A percentile compares a stretch with the other conserved stretches of the same genome.
phyloP scores from a whole-genome alignment of 2,329 filamentous ascomycete genomes.

The Didymella pinodella region DNA sequence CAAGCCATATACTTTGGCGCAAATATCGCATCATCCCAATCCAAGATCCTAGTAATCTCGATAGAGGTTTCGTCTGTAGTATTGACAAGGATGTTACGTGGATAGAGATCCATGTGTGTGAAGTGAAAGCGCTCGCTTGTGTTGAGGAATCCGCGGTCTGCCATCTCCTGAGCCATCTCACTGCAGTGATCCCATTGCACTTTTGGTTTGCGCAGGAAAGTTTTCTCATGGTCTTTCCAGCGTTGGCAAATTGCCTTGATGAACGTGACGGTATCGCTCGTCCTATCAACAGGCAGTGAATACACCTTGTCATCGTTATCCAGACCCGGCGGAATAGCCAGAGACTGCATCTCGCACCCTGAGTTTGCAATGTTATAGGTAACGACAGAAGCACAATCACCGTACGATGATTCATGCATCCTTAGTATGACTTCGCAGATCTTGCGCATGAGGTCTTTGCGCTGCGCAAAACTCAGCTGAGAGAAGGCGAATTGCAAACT shows the following conservation, averaged over 20 bases:
- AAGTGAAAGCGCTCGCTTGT: not conserved
- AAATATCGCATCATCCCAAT: not conserved
- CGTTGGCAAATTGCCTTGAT: not conserved
- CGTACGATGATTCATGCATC: not conserved
- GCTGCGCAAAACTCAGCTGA: not conserved
- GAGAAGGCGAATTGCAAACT: not conserved
- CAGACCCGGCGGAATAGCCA: not conserved
- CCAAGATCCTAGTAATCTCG: not conserved
- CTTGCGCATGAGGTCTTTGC: not conserved
- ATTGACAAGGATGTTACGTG: not conserved
- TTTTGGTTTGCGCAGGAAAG: not conserved
- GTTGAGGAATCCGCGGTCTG: not conserved
- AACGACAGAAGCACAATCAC: not conserved
- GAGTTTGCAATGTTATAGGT: not conserved
- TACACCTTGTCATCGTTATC: not conserved
- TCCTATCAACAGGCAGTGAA: not conserved
- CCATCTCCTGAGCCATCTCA: not conserved
- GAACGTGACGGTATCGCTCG: not conserved
- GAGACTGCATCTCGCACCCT: not conserved
- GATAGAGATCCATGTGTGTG: not conserved
- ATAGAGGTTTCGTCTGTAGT: not conserved
- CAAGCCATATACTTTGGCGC: not conserved
- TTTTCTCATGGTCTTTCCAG: not conserved
- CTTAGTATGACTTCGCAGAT: not conserved
- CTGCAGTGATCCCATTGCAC: not conserved